These are phyloP conservation scores for Colletotrichum nymphaeae DNA, from an alignment of 2,329 filamentous ascomycete genomes.

Conservation along the genomic window DNA sequence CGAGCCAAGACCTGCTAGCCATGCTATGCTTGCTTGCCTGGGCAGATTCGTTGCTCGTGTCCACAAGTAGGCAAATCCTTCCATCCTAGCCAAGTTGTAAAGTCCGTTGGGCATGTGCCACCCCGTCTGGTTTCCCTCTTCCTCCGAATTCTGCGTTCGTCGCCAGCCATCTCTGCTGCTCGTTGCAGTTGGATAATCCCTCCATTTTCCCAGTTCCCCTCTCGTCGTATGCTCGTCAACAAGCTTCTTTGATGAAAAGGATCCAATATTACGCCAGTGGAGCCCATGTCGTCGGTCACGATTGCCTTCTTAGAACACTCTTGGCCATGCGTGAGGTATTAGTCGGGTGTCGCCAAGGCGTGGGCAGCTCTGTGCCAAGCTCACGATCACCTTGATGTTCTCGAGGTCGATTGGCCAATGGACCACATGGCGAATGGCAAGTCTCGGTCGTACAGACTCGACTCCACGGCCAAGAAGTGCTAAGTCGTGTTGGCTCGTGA, in stretches of 20 bases:
- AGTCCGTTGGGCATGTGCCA: background rate
- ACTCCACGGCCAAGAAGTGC: conserved; percentile 34
- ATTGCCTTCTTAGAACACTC: conserved; percentile 5
- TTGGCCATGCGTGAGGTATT: conserved; percentile 18
- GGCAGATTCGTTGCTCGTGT: conserved; percentile 5
- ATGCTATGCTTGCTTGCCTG: conserved; percentile 4
- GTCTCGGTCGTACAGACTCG: background rate
- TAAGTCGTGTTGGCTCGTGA: conserved; percentile 25
- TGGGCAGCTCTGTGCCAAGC: conserved; percentile 29
- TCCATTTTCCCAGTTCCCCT: conserved; percentile 1
- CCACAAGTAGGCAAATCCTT: conserved; percentile 10
- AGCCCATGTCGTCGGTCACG: conserved; percentile 14
- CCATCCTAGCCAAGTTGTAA: background rate
- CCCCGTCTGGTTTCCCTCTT: background rate
- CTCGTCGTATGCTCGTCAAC: background rate
- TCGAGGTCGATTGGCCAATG: conserved; percentile 6
- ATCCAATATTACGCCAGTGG: conserved; percentile 9
- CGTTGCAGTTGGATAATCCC: background rate
- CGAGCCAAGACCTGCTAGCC: conserved; percentile 22
- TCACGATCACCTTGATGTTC: conserved; percentile 20
- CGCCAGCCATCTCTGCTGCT: background rate
- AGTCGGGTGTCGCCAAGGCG: conserved; percentile 32
- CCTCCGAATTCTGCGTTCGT: background rate
- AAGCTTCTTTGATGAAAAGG: conserved; percentile 17
- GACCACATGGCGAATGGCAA: background rate